Base-by-base conservation (phyloP, 306 rosid genomes). In the Sechiopsis laciniata region DNA sequence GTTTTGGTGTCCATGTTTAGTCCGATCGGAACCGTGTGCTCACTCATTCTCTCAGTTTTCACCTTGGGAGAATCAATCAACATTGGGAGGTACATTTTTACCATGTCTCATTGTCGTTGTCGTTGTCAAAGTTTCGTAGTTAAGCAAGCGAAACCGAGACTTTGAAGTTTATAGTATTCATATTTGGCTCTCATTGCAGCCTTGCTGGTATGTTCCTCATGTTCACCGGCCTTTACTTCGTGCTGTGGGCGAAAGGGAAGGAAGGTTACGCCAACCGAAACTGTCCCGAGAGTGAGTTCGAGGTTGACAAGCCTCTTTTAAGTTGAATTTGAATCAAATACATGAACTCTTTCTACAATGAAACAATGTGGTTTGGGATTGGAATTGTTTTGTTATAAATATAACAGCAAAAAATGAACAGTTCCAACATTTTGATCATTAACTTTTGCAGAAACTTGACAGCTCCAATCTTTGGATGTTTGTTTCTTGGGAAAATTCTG, bases 161-260 rank as follows among this genome's bases (percentile, higher is more conserved):
- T 35, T 48, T 52, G 7, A 29, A 55, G 35, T 32, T 32, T 29
- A 66, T 66, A 0, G 12, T 67, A 6, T 46, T 67, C 13, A 68
- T 48, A 29, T 71, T 42, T 35, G 54, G 10, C 62, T 75, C 4
- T 11, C 14, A 46, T 37, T 74, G 87, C 96, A 94, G 96, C 82
- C 64, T 90, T 71, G 91, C 68, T 29, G 97, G 96, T 14, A 94
- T 90, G 97, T 68, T 89, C 73, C 86, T 90, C 70, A 85, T 90
- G 97, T 94, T 94, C 78, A 80, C 65, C 45, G 99, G 99, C 55
- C 91, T 94, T 20, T 94, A 94, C 81, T 80, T 87, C 20, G 95
- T 94, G 81, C 91, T 90, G 3, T 94, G 98, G 97, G 92, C 95
- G 3, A 90, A 94, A 84, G 88, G 90, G 35, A 89, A 89, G 81